phyloP scores from a whole-genome alignment of 2,329 filamentous ascomycete genomes.

The Leptoxyphium fumago region DNA sequence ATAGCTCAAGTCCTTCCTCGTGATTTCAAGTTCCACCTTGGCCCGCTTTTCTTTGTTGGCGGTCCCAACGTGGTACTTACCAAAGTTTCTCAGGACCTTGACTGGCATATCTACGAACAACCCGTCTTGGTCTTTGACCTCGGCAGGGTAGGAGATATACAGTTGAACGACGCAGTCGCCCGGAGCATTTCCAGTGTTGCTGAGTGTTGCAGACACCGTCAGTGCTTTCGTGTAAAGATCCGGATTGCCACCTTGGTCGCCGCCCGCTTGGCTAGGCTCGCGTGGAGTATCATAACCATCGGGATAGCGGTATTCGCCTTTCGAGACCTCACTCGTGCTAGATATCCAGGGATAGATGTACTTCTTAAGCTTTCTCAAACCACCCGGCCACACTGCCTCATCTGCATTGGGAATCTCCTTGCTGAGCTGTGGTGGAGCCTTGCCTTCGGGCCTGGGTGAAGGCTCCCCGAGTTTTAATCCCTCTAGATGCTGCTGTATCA shows the following conservation, averaged over 20 bases:
- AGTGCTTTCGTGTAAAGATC: constrained; percentile 46
- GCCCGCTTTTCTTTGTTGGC: constrained; percentile 8
- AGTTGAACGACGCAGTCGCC: constrained; percentile 44
- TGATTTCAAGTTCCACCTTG: constrained; percentile 16
- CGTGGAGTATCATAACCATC: constrained; percentile 37
- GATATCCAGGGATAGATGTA: constrained; percentile 62
- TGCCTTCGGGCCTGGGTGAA: constrained; percentile 20
- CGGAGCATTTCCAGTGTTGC: constrained; percentile 44
- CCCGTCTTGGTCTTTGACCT: constrained; percentile 13
- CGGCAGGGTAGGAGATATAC: constrained; percentile 33
- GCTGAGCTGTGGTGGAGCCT: constrained; percentile 41
- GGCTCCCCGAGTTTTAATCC: constrained; percentile 15
- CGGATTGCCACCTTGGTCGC: constrained; percentile 53
- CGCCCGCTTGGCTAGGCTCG: constrained; percentile 48
- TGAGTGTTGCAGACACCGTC: constrained; percentile 36
- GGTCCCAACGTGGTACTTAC: constrained; percentile 21
- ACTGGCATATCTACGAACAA: constrained; percentile 29
- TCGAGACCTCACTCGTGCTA: constrained; percentile 32
- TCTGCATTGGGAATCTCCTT: constrained; percentile 38
- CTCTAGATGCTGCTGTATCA: constrained; percentile 26
- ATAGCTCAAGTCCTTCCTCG: constrained; percentile 20
- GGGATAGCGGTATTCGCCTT: constrained; percentile 34
- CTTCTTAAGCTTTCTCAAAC: constrained; percentile 47
- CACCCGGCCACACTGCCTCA: constrained; percentile 46
- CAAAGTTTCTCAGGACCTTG: constrained; percentile 29